These are phyloP conservation scores for Actinomortierella wolfii DNA, from an alignment of 371 early-diverging fungal species.

Conservation along the genomic window DNA sequence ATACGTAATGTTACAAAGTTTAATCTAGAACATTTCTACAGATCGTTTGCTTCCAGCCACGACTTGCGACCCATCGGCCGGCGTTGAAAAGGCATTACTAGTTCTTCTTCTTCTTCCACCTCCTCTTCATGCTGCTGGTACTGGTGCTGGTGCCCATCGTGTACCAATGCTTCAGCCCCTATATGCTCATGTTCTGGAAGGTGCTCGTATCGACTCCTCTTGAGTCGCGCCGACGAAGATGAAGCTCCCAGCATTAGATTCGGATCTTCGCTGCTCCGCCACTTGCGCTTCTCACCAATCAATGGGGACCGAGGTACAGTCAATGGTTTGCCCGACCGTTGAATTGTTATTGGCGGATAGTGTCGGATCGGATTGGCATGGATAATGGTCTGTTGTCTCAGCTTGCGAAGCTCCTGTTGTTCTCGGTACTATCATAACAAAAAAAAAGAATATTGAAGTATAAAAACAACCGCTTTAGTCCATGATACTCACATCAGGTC, in stretches of 20 bases:
- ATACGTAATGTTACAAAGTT: too few relatives aligned
- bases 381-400: slow-evolving; percentile 17
- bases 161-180: slow-evolving; percentile 7
- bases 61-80: slow-evolving; percentile 24
- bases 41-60: slow-evolving; percentile 20
- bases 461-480: not conserved
- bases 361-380: slow-evolving; percentile 29
- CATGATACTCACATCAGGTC: too few relatives aligned
- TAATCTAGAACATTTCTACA: too few relatives aligned
- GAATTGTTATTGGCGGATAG: slow-evolving; percentile 35
- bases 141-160: slow-evolving; percentile 6
- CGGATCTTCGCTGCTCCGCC: slow-evolving; percentile 3
- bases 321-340: slow-evolving; percentile 23
- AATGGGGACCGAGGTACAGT: slow-evolving; percentile 30
- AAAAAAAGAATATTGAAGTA: not conserved
- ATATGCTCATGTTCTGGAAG: slow-evolving; percentile 6
- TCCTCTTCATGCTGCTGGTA: slow-evolving; percentile 13
- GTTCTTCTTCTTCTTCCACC: slow-evolving; percentile 10
- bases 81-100: not conserved
- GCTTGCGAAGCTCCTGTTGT: slow-evolving; percentile 15
- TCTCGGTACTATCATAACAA: slow-evolving; percentile 12
- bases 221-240: too few relatives aligned
- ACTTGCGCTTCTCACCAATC: slow-evolving; percentile 40
- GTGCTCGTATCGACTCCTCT: too few relatives aligned
- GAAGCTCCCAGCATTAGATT: too few relatives aligned